Conservation (phyloP, 2,329 filamentous ascomycete genomes). For the Leptographium wingfieldii region DNA sequence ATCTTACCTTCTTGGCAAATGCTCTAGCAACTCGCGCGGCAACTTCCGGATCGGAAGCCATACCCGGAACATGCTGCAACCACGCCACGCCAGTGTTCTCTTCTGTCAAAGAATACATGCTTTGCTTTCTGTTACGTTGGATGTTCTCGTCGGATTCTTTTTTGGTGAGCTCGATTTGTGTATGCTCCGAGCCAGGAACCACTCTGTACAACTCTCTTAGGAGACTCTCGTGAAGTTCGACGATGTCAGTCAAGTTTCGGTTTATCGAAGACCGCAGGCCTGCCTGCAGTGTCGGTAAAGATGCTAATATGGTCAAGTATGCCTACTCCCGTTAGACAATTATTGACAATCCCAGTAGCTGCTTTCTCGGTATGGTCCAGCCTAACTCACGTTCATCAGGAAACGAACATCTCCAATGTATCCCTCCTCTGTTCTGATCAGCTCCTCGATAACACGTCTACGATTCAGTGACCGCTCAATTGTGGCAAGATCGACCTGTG, state of each 20-base stretch:
- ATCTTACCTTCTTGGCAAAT: constrained; percentile 44
- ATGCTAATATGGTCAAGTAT: constrained; percentile 62
- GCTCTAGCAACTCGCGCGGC: constrained; percentile 48
- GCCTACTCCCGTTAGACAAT: constrained; percentile 33
- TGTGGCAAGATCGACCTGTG: constrained; percentile 52
- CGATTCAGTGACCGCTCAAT: constrained; percentile 61
- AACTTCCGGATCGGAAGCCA: constrained; percentile 45
- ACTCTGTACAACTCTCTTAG: constrained; percentile 59
- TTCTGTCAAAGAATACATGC: constrained; percentile 33
- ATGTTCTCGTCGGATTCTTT: not conserved
- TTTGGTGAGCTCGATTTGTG: constrained; percentile 26
- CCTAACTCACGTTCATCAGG: constrained; percentile 58
- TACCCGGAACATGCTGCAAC: constrained; percentile 34
- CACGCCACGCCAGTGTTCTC: constrained; percentile 21
- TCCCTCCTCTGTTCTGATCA: constrained; percentile 74
- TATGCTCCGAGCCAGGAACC: constrained; percentile 56
- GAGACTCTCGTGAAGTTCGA: constrained; percentile 73
- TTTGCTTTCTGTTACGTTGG: constrained; percentile 28
- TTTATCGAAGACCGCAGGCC: constrained; percentile 62
- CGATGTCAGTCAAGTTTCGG: constrained; percentile 64
- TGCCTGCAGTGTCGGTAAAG: constrained; percentile 51
- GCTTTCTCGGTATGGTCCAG: not conserved
- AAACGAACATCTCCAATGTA: constrained; percentile 84
- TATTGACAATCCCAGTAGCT: not conserved
- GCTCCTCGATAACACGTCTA: constrained; percentile 69